Evolutionary conservation across 495 filamentous ascomycete genomes (phyloP), one percentile per base, ranked within the genome.

Genomic region (Hypoxylon fuscum): DNA sequence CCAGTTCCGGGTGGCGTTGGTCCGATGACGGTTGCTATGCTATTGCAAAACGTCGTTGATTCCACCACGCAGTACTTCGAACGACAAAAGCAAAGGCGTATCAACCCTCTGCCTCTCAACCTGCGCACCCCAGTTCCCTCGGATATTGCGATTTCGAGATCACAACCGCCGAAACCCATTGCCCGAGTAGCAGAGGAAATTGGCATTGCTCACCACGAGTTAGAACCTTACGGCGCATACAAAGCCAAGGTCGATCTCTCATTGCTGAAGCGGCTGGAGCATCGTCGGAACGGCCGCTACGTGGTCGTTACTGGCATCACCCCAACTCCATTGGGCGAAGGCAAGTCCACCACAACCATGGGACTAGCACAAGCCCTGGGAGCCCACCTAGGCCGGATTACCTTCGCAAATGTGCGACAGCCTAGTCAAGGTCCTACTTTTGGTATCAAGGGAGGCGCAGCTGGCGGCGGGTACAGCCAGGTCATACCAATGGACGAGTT

Each of bases 401-500:
- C 86, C 10, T 98, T 98, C 68, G 94, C 95, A 74, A 98, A 98
- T 67, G 95, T 98, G 47, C 87, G 95, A 43, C 95, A 98, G 77
- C 95, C 95, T 23, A 96, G 91, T 68, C 95, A 97, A 80, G 95
- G 95, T 8, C 95, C 95, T 47, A 98, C 95, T 0, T 98, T 98
- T 70, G 95, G 95, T 68, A 97, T 98, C 81, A 98, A 98, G 79
- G 95, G 95, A 40, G 95, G 95, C 61, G 95, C 95, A 48, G 95
- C 95, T 54, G 95, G 95, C 68, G 95, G 95, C 64, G 95, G 95
- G 12, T 98, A 97, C 81, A 96, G 91, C 74, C 95, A 98, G 75
- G 95, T 98, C 68, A 98, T 98, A 64, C 95, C 95, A 48, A 98
- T 98, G 95, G 95, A 98, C 63, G 95, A 98, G 74, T 98, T 98